Evolutionary conservation across 192 early-diverging fungal genomes (phyloP).

Genomic region (Coemansia sp.): DNA sequence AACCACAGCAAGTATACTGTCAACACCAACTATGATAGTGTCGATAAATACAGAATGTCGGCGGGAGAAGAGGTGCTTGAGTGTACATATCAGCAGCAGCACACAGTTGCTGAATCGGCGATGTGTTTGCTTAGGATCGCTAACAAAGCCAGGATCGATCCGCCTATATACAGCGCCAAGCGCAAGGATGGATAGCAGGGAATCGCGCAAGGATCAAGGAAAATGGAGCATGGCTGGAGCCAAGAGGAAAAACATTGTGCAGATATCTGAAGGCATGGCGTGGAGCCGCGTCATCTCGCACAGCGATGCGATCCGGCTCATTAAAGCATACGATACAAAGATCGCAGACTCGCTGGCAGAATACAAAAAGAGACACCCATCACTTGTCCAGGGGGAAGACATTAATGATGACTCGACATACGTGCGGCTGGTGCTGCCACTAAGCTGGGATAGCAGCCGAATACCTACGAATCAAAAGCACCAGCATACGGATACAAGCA

Average conservation of each 20-base stretch:
- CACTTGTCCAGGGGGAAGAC: not conserved
- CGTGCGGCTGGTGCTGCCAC: not conserved
- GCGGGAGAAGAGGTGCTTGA: not conserved
- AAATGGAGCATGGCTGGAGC: not conserved
- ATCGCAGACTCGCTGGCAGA: not conserved
- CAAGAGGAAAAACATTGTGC: not conserved
- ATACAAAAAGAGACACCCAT: not conserved
- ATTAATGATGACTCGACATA: not conserved
- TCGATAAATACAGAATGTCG: not conserved
- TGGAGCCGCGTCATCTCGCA: slow-evolving; percentile 33
- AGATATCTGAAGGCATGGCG: slow-evolving; percentile 1
- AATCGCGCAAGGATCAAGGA: not conserved
- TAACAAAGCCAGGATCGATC: not conserved
- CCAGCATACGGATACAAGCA: not conserved
- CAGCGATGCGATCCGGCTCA: slow-evolving; percentile 8
- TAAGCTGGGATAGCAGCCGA: slow-evolving; percentile 8
- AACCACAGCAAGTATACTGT: not conserved
- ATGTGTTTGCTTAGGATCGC: not conserved
- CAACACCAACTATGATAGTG: not conserved
- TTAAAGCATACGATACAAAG: slow-evolving; percentile 14
- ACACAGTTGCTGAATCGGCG: not conserved
- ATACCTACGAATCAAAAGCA: not conserved
- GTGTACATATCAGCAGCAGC: not conserved
- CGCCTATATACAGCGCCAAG: not conserved
- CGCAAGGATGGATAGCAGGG: not conserved